A percentile compares a stretch with the other conserved stretches of the same genome.
Evolutionary conservation across 1,284 basidiomycete species (phyloP).

Genomic region (Ganoderma resinaceum): DNA sequence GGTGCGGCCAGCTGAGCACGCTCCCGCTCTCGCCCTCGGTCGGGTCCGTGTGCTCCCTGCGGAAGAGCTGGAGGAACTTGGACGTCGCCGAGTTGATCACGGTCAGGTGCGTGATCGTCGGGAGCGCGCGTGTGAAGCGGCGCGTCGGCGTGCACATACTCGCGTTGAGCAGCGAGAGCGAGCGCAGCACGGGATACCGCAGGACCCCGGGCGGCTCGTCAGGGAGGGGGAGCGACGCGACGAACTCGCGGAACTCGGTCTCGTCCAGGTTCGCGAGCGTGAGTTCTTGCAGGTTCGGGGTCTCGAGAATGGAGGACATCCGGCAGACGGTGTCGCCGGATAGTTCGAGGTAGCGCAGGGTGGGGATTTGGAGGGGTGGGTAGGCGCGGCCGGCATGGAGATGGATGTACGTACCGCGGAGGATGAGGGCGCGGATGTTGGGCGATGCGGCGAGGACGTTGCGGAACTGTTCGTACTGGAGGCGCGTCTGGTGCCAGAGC

Average conservation of each 20-base stretch:
- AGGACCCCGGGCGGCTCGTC: neutral
- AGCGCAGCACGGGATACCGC: conserved; percentile 30
- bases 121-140: conserved; percentile 35
- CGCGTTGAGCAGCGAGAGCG: conserved; percentile 35
- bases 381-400: conserved; percentile 31
- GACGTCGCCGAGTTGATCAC: conserved; percentile 37
- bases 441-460: conserved; percentile 34
- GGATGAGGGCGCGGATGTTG: conserved; percentile 33
- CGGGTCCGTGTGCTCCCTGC: conserved; percentile 29
- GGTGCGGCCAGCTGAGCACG: conserved; percentile 31
- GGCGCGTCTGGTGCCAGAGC: conserved; percentile 37
- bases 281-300: conserved; percentile 34
- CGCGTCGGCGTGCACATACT: conserved; percentile 33
- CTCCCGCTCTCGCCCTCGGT: neutral
- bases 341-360: conserved; percentile 36
- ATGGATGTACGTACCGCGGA: conserved; percentile 38
- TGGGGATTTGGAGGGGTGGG: conserved; percentile 31
- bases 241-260: conserved; percentile 39
- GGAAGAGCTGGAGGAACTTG: conserved; percentile 37
- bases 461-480: conserved; percentile 35
- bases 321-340: conserved; percentile 38
- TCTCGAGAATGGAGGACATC: conserved; percentile 35
- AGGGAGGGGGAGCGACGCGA: conserved; percentile 31
- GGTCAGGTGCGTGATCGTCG: conserved; percentile 35
- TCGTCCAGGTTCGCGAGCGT: conserved; percentile 40